phyloP scores from a whole-genome alignment of 2,329 filamentous ascomycete species.

The Phyllosticta ampelicida region DNA sequence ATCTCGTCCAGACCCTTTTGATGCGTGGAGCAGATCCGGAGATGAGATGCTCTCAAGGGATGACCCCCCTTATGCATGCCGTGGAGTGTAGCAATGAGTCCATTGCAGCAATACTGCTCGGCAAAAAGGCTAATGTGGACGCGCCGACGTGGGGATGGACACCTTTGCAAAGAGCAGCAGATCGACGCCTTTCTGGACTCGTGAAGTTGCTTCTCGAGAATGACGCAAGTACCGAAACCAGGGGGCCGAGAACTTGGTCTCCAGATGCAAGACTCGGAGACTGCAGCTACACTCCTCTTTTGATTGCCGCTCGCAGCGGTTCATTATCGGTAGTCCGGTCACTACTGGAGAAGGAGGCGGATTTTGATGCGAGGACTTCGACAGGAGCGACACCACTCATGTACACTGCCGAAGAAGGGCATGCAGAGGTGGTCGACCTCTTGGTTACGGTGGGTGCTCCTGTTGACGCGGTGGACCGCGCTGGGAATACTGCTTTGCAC shows the following conservation, averaged over 20 bases:
- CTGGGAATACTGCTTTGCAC: conserved; percentile 7
- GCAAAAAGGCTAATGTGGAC: conserved; percentile 3
- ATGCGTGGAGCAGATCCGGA: conserved; percentile 1
- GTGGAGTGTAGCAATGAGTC: background rate
- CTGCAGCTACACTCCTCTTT: conserved; percentile 2
- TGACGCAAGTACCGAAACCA: conserved; percentile 1
- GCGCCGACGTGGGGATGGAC: background rate
- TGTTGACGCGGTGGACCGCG: conserved; percentile 1
- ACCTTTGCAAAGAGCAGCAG: conserved; percentile 1
- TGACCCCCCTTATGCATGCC: conserved; percentile 4
- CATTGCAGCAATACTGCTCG: conserved; percentile 1
- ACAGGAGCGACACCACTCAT: conserved; percentile 8
- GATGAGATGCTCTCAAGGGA: conserved; percentile 1
- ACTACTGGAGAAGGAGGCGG: conserved; percentile 5
- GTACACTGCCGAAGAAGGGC: conserved; percentile 7
- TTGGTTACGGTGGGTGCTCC: conserved; percentile 1
- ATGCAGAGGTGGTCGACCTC: background rate
- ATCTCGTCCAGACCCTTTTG: conserved; percentile 4
- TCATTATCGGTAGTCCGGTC: background rate
- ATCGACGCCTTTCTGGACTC: background rate
- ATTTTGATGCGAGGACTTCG: conserved; percentile 7
- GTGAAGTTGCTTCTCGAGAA: conserved; percentile 4
- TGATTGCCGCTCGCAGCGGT: background rate
- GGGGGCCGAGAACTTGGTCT: conserved; percentile 4
- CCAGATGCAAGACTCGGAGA: background rate